Evolutionary conservation across 208 protist genomes (phyloP).

Genomic region (Pavlovales sp.): DNA sequence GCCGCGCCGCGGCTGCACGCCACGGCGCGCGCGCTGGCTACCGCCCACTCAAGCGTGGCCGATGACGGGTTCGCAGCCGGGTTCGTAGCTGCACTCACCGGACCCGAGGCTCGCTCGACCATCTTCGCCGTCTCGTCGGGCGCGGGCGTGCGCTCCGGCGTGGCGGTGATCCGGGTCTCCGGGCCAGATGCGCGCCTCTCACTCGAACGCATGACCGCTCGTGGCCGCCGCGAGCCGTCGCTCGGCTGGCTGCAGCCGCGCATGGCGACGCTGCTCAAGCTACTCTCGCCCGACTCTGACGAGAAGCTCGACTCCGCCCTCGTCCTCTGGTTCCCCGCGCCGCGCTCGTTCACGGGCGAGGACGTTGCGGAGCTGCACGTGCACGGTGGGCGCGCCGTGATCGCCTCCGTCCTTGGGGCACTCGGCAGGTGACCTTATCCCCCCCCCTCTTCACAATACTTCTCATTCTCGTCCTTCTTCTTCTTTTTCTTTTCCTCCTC

Average conservation of each 20-base stretch:
- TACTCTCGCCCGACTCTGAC: background rate
- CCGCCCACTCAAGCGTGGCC: too few relatives aligned
- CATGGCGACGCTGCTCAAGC: background rate
- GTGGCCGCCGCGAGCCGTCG: background rate
- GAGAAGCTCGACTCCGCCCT: constrained; percentile 54
- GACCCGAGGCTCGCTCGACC: constrained; percentile 13
- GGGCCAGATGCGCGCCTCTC: constrained; percentile 28
- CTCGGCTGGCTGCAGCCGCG: background rate
- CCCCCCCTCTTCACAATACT: background rate
- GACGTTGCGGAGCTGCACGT: constrained; percentile 72
- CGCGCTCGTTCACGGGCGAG: constrained; percentile 70
- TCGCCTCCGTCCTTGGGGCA: constrained; percentile 55
- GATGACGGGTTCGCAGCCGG: too few relatives aligned
- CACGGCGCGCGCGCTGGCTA: too few relatives aligned
- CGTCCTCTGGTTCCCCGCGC: constrained; percentile 60
- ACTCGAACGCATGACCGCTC: background rate
- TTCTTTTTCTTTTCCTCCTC: background rate
- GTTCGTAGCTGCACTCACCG: too few relatives aligned
- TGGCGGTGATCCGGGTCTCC: constrained; percentile 55
- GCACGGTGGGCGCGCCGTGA: constrained; percentile 67
- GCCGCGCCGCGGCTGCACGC: too few relatives aligned
- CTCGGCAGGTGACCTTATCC: constrained; percentile 31
- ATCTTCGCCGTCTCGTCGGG: constrained; percentile 55
- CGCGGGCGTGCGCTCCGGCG: constrained; percentile 38
- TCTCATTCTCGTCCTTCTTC: background rate